These are phyloP conservation scores for Diaporthe sp. DNA, from an alignment of 2,329 filamentous ascomycete genomes.

Conservation along the genomic window DNA sequence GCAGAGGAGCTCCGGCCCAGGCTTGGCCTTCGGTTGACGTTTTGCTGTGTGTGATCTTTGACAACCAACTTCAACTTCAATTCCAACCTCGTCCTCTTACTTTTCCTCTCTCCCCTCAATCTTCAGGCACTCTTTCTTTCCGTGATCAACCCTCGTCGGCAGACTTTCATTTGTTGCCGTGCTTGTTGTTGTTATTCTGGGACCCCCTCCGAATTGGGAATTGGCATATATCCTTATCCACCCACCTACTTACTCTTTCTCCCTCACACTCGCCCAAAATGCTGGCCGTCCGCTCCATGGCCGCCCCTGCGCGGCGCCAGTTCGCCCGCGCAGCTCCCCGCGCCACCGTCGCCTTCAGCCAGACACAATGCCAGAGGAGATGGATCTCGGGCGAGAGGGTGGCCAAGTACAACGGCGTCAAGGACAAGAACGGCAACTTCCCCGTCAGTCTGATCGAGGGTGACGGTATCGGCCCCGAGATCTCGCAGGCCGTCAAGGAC, in stretches of 20 bases:
- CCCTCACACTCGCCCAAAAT: slow-evolving; percentile 59
- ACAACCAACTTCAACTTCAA: slow-evolving; percentile 9
- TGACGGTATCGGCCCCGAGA: slow-evolving; percentile 98
- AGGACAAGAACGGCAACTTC: slow-evolving; percentile 94
- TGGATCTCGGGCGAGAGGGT: slow-evolving; percentile 81
- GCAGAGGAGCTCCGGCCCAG: slow-evolving; percentile 23
- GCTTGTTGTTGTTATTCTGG: slow-evolving; percentile 11
- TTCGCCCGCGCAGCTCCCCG: slow-evolving; percentile 78
- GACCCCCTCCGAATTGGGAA: background rate
- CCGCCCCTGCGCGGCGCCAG: slow-evolving; percentile 81
- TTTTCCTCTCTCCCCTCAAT: background rate
- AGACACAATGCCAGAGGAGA: slow-evolving; percentile 65
- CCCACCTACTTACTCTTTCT: background rate
- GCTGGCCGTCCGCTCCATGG: slow-evolving; percentile 85
- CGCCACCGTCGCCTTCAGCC: slow-evolving; percentile 58
- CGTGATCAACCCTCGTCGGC: slow-evolving; percentile 11
- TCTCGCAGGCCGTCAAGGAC: slow-evolving; percentile 97
- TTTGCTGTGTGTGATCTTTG: slow-evolving; percentile 26
- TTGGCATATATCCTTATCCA: background rate
- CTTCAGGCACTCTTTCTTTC: background rate
- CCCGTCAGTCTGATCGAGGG: slow-evolving; percentile 98
- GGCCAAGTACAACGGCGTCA: slow-evolving; percentile 93
- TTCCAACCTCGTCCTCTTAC: background rate
- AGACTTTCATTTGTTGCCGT: slow-evolving; percentile 32
- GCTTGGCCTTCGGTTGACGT: slow-evolving; percentile 4